These are phyloP conservation scores for Colletotrichum liaoningense DNA, from an alignment of 2,329 filamentous ascomycete species.

Conservation along the genomic window DNA sequence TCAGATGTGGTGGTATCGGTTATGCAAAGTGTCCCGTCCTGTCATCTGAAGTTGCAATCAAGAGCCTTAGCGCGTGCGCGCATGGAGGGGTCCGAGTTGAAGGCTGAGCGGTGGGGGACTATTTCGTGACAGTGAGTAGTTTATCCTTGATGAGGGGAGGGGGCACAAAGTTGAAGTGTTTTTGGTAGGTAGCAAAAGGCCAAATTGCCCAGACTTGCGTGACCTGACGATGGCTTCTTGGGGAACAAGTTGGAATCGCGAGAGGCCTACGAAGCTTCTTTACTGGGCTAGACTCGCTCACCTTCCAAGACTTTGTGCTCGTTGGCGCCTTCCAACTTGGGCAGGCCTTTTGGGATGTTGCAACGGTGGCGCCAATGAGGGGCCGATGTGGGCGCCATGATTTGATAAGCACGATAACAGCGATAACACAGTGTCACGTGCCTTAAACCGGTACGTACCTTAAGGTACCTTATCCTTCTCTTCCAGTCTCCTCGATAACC, in stretches of 20 bases:
- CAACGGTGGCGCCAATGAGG: conserved; percentile 31
- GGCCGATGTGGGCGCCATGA: conserved; percentile 10
- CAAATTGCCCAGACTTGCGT: neutral
- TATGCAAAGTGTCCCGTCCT: conserved; percentile 30
- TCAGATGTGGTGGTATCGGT: conserved; percentile 15
- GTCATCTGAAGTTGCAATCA: conserved; percentile 33
- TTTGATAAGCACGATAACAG: too few relatives aligned
- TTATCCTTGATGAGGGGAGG: neutral
- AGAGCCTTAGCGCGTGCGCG: conserved; percentile 17
- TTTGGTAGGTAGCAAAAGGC: neutral
- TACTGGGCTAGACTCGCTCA: conserved; percentile 11
- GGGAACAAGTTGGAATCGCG: neutral
- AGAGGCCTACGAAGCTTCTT: neutral
- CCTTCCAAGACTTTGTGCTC: conserved; percentile 26
- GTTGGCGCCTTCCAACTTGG: conserved; percentile 36
- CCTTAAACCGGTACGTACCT: too few relatives aligned
- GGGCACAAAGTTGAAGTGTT: neutral
- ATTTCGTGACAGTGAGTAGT: too few relatives aligned
- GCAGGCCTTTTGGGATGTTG: conserved; percentile 21
- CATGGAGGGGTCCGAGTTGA: neutral
- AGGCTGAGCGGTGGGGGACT: neutral
- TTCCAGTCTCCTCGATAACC: too few relatives aligned
- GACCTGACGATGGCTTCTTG: conserved; percentile 7
- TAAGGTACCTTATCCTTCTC: too few relatives aligned
- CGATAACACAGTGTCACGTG: conserved; percentile 21